Evolutionary conservation across 2,329 filamentous ascomycete species (phyloP), one percentile per base, ranked within the genome.

Genomic region (Hypoxylon sp.): DNA sequence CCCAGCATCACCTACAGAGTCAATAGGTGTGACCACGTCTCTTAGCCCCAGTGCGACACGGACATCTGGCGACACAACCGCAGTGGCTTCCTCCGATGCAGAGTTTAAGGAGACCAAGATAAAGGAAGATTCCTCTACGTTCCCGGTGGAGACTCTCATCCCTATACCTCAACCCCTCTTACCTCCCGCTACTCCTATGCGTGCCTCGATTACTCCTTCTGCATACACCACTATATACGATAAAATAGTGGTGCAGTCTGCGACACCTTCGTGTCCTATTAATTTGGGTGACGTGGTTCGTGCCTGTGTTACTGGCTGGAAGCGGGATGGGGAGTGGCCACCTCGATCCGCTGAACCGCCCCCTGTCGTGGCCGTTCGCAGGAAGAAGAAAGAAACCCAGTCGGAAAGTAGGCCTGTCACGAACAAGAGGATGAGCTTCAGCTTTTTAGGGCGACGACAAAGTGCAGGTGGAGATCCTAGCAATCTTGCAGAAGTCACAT

Each of bases 271-370:
- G 1, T 90, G 95, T 11, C 93, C 93, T 3, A 88, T 97, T 65
- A 97, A 96, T 63, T 81, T 97, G 0, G 75, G 80, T 20, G 90
- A 96, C 63, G 86, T 97, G 75, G 84, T 90, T 15, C 81, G 84
- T 7, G 84, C 90, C 8, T 89, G 93, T 59, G 91, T 97, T 1
- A 80, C 88, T 19, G 93, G 93, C 31, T 97, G 93, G 93, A 96
- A 95, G 71, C 81, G 90, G 29, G 90, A 94, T 63, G 92, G 91
- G 11, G 90, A 96, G 70, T 97, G 93, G 93, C 92, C 93, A 3
- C 90, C 89, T 1, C 83, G 82, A 60, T 69, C 78, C 0, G 73
- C 74, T 12, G 65, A 79, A 35, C 62, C 76, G 64, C 69, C 61
- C 44, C 71, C 64, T 53, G 70, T 60, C 7, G 65, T 73, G 3